phyloP scores from a whole-genome alignment of 169 alveolate genomes.

The Cryptosporidium sp. region DNA sequence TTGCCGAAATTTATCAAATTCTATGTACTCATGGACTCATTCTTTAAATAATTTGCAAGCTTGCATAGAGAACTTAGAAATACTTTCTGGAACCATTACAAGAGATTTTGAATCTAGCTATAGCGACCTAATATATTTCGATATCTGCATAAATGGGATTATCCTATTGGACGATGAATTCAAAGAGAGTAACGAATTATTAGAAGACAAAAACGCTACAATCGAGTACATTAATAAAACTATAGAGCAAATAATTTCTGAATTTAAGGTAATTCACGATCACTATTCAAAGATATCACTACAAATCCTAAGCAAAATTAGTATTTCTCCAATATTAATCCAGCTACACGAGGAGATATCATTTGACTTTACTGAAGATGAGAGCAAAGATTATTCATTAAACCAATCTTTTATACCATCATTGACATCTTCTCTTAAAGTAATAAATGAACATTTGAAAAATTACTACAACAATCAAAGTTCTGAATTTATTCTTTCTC shows the following conservation, averaged over 20 bases:
- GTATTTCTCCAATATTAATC: conserved; percentile 53
- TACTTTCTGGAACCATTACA: conserved; percentile 31
- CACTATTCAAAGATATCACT: conserved; percentile 57
- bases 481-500: conserved; percentile 47
- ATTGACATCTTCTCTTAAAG: conserved; percentile 41
- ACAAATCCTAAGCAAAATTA: conserved; percentile 63
- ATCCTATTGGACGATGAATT: not conserved
- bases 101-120: conserved; percentile 42
- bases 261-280: conserved; percentile 46
- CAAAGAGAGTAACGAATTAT: not conserved
- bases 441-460: conserved; percentile 59
- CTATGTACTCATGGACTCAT: conserved; percentile 72
- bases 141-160: conserved; percentile 3
- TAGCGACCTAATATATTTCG: conserved; percentile 8
- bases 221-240: conserved; percentile 28
- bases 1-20: conserved; percentile 3
- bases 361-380: conserved; percentile 39
- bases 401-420: conserved; percentile 63
- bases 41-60: conserved; percentile 64
- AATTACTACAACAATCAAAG: conserved; percentile 53
- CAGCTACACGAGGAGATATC: conserved; percentile 60
- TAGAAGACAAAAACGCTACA: not conserved
- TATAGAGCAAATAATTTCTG: conserved; percentile 32
- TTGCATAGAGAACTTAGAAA: conserved; percentile 67
- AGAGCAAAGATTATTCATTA: conserved; percentile 60